Evolutionary conservation across 2,329 filamentous ascomycete genomes (phyloP).

Genomic region (Seiridium unicorne): DNA sequence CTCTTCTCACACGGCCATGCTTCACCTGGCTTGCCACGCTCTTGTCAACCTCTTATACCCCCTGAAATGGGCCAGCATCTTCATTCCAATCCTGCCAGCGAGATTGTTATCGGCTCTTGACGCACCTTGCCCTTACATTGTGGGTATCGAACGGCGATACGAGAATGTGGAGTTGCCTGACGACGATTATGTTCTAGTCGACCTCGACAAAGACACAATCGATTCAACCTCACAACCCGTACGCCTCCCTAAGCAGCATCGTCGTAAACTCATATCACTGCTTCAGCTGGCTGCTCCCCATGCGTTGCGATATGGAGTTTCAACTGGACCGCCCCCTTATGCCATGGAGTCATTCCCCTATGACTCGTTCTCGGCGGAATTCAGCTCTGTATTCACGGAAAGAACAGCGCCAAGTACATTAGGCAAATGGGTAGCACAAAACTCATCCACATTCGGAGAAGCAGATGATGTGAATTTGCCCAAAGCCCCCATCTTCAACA

Average conservation of each 20-base stretch:
- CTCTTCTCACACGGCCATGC: constrained; percentile 93
- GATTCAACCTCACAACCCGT: constrained; percentile 79
- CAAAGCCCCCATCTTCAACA: constrained; percentile 79
- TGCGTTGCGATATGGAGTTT: constrained; percentile 81
- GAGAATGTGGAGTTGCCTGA: constrained; percentile 83
- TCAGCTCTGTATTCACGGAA: constrained; percentile 74
- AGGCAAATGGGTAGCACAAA: constrained; percentile 83
- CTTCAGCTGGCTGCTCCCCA: constrained; percentile 89
- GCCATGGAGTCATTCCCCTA: constrained; percentile 90
- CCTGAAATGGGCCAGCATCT: constrained; percentile 88
- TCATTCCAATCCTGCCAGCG: constrained; percentile 87
- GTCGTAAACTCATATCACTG: constrained; percentile 83
- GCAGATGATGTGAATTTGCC: constrained; percentile 49
- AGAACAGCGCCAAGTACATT: constrained; percentile 69
- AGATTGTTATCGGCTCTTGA: constrained; percentile 87
- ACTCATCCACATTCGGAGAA: constrained; percentile 83
- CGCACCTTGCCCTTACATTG: constrained; percentile 94
- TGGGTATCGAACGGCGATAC: constrained; percentile 91
- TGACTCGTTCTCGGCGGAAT: constrained; percentile 87
- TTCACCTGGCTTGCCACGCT: constrained; percentile 89
- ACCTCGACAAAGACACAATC: constrained; percentile 87
- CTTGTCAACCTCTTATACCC: constrained; percentile 84
- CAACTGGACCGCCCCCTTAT: constrained; percentile 86
- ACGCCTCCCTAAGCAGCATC: constrained; percentile 80
- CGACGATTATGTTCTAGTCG: constrained; percentile 93